Evolutionary conservation across 73 alveolate genomes (phyloP).

Genomic region (Breviolum minutum): DNA sequence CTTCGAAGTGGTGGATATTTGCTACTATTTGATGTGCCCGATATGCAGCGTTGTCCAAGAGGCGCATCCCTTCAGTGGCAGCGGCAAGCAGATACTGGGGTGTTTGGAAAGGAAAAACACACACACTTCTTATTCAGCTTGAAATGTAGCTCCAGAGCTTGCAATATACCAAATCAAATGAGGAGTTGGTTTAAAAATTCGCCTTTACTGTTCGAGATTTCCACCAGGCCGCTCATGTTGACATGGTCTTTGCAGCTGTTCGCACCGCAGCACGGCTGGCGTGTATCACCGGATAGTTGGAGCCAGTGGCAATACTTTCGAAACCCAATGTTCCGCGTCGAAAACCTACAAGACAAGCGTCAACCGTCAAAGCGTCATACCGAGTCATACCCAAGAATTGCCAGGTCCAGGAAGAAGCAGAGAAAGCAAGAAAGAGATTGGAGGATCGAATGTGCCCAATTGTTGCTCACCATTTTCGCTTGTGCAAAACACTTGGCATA

Average conservation of each 20-base stretch:
- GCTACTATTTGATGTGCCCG: constrained; percentile 42
- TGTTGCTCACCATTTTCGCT: no score
- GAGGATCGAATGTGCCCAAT: not conserved
- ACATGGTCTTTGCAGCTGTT: constrained; percentile 36
- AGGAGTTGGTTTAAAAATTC: not conserved
- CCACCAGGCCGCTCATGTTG: constrained; percentile 76
- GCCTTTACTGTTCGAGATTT: not conserved
- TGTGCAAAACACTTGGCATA: no score
- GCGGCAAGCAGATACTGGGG: no score
- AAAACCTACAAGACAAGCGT: no score
- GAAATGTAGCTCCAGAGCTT: no score
- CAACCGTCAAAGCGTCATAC: no score
- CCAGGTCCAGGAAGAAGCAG: constrained; percentile 49
- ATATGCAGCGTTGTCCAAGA: constrained; percentile 81
- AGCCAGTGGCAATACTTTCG: no score
- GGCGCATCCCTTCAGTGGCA: not conserved
- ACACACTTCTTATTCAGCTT: no score
- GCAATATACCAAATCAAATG: not conserved
- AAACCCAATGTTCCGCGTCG: no score
- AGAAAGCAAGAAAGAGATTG: constrained; percentile 13
- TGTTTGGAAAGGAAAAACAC: no score
- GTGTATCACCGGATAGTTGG: not conserved
- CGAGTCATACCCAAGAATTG: not conserved
- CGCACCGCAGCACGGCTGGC: constrained; percentile 19
- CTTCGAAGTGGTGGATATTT: constrained; percentile 42